Conservation (phyloP, 495 filamentous ascomycete genomes). For the Podospora conica region DNA sequence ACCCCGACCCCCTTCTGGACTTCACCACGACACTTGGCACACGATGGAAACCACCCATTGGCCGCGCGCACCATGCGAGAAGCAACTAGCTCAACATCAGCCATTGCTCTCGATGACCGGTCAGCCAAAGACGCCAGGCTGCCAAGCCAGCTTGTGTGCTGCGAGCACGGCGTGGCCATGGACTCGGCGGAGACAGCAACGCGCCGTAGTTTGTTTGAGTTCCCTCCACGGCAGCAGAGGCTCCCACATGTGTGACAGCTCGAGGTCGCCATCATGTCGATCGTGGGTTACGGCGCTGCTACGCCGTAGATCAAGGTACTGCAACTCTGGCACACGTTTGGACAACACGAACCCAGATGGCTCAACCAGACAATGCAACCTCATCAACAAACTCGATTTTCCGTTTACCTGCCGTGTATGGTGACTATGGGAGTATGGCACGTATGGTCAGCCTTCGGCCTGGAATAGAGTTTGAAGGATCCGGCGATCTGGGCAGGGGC, state of each 20-base stretch:
- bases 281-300: conserved; percentile 8
- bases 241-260: not conserved
- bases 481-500: conserved; percentile 26
- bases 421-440: too few relatives aligned
- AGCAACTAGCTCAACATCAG: not conserved
- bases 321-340: not conserved
- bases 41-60: not conserved
- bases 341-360: conserved; percentile 4
- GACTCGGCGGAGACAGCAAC: not conserved
- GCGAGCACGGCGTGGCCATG: not conserved
- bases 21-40: not conserved
- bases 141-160: not conserved
- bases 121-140: not conserved
- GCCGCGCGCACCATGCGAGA: not conserved
- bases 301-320: not conserved
- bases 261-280: conserved; percentile 1
- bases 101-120: not conserved
- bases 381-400: not conserved
- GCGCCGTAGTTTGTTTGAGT: not conserved
- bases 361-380: conserved; percentile 4
- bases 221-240: not conserved
- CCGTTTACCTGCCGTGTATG: not conserved
- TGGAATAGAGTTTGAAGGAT: conserved; percentile 25
- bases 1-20: not conserved
- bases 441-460: conserved; percentile 2